Conservation (phyloP, 345 rosid species). For the Linum tenue region DNA sequence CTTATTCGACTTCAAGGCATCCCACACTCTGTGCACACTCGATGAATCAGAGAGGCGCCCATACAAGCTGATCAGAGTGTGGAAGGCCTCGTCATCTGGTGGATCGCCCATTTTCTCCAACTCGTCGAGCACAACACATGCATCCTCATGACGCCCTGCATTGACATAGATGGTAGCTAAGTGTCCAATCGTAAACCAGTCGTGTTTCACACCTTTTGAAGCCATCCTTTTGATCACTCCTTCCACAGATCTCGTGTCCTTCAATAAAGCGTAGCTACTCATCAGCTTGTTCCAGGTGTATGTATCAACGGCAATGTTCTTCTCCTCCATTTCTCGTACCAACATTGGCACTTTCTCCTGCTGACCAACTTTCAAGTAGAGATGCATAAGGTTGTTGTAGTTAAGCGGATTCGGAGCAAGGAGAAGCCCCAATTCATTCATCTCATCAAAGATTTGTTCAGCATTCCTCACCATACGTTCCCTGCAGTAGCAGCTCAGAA, state of each 20-base stretch:
- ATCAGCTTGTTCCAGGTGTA: not conserved
- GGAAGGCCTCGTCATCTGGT: not conserved
- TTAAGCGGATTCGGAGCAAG: not conserved
- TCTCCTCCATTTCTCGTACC: not conserved
- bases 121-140: not conserved
- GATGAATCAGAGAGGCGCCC: not conserved
- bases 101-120: not conserved
- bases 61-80: not conserved
- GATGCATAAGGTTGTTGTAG: not conserved
- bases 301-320: not conserved
- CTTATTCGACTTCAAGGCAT: not conserved
- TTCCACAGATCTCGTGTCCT: not conserved
- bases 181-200: not conserved
- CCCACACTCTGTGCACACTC: not conserved
- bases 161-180: conserved; percentile 1
- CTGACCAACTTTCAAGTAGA: not conserved
- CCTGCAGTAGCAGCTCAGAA: not conserved
- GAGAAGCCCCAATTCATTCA: not conserved
- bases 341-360: not conserved
- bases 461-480: not conserved
- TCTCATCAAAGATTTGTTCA: not conserved
- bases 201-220: not conserved
- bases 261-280: not conserved
- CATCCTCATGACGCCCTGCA: not conserved
- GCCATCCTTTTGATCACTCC: not conserved